phyloP scores from a whole-genome alignment of 2,329 filamentous ascomycete species.

The Mariannaea sp. region DNA sequence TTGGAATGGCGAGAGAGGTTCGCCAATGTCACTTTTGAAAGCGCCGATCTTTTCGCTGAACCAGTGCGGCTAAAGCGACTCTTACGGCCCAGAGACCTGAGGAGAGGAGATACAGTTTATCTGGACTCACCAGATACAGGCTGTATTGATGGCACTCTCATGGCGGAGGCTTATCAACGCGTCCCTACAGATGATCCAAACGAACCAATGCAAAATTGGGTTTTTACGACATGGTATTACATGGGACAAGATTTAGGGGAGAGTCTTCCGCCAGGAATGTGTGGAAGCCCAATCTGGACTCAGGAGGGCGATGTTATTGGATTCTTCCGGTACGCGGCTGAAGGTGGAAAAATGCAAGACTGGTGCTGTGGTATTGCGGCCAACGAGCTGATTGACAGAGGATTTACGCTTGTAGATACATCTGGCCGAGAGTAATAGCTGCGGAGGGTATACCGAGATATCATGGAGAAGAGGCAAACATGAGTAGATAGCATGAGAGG shows the following conservation, averaged over 20 bases:
- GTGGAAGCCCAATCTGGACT: constrained; percentile 8
- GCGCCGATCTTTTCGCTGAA: background rate
- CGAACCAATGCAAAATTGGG: background rate
- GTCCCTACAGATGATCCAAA: background rate
- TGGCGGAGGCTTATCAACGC: background rate
- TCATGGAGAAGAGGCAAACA: too few species aligned
- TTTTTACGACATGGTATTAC: constrained; percentile 1
- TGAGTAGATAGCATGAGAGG: too few species aligned
- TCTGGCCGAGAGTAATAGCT: too few species aligned
- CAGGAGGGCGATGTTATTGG: constrained; percentile 4
- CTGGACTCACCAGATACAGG: constrained; percentile 9
- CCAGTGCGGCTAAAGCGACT: background rate
- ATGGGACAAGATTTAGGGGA: background rate
- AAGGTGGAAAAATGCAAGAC: constrained; percentile 6
- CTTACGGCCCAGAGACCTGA: background rate
- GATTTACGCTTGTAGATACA: constrained; percentile 8
- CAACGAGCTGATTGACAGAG: constrained; percentile 5
- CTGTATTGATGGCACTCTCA: background rate
- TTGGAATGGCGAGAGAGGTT: background rate
- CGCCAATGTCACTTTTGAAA: background rate
- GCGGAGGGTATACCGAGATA: too few species aligned
- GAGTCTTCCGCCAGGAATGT: background rate
- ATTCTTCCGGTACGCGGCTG: constrained; percentile 9
- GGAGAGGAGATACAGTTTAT: background rate
- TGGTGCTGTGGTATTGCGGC: constrained; percentile 4